Evolutionary conservation across 768 basidiomycete species (phyloP), one percentile per base, ranked within the genome.

Genomic region (Leccinellum albellum): DNA sequence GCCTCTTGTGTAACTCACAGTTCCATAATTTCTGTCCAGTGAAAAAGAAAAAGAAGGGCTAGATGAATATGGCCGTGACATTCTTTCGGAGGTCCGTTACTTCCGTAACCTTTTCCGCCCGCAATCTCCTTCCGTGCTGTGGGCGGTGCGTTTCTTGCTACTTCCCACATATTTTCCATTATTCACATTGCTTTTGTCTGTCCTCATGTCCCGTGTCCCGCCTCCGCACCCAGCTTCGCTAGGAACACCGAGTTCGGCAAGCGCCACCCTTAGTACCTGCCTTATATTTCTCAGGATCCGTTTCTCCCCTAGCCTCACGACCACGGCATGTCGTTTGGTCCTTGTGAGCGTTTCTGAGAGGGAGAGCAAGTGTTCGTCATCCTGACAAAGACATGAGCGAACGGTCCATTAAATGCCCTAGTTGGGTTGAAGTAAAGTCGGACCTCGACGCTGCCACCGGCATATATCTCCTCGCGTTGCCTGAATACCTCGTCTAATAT

Each of bases 291-390:
- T 66, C 53, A 94, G 64, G 13, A 94, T 84, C 23, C 80, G 73
- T 73, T 93, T 93, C 75, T 95, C 93, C 4, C 90, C 89, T 10
- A 91, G 68, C 33, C 93, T 80, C 13, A 94, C 90, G 47, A 89
- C 73, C 8, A 87, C 66, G 1, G 93, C 92, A 56, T 85, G 76
- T 57, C 75, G 76, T 64, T 77, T 80, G 61, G 84, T 83, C 52
- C 74, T 55, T 4, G 77, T 54, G 2, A 82, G 66, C n/a, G 54
- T 55, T 8, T 55, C 55, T 8, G 40, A 23, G 15, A 55, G 49
- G 14, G 58, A 60, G 20, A 79, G 70, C 5, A 85, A 70, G 12
- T 57, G 54, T 55, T 78, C 76, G 52, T 89, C 85, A 44, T 85
- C 83, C 75, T 85, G 67, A 48, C 2, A 20, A 35, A 33, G n/a